phyloP scores from a whole-genome alignment of 164 flowering plant genomes.

The Paratinospora sagittata region DNA sequence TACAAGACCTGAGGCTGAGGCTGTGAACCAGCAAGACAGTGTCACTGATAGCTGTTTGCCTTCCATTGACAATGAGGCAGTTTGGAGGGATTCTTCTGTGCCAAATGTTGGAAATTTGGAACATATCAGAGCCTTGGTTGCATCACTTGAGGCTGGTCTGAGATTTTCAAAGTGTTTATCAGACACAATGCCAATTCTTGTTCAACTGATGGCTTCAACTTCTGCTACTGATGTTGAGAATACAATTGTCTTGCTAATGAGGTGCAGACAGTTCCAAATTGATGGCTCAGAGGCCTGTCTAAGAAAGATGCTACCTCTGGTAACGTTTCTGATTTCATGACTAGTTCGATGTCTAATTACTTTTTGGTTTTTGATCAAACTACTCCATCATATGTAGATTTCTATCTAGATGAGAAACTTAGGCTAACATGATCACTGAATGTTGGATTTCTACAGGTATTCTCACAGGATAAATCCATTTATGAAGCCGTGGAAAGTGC shows the following conservation, averaged over 20 bases:
- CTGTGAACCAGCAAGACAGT: constrained; percentile 44
- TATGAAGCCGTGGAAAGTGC: constrained; percentile 96
- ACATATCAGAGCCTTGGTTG: constrained; percentile 89
- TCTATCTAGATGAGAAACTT: not conserved
- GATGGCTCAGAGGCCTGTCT: constrained; percentile 93
- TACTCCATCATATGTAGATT: not conserved
- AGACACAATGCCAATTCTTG: constrained; percentile 75
- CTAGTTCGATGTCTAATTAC: not conserved
- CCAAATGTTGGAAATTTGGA: constrained; percentile 87
- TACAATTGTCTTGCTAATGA: constrained; percentile 83
- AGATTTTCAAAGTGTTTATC: constrained; percentile 79
- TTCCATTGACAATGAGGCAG: constrained; percentile 27
- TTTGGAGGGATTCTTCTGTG: constrained; percentile 39
- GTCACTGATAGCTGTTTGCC: constrained; percentile 59
- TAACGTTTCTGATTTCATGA: constrained; percentile 28
- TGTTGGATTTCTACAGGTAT: constrained; percentile 48
- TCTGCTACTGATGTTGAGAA: constrained; percentile 93
- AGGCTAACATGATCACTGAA: not conserved
- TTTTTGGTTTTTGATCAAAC: not conserved
- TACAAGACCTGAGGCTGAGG: constrained; percentile 20
- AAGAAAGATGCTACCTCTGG: constrained; percentile 93
- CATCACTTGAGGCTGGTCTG: constrained; percentile 94
- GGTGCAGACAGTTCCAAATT: constrained; percentile 91
- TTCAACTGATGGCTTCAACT: constrained; percentile 95
- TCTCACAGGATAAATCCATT: constrained; percentile 93